Conservation (phyloP, 2,329 filamentous ascomycete genomes). For the Plenodomus lindquistii region DNA sequence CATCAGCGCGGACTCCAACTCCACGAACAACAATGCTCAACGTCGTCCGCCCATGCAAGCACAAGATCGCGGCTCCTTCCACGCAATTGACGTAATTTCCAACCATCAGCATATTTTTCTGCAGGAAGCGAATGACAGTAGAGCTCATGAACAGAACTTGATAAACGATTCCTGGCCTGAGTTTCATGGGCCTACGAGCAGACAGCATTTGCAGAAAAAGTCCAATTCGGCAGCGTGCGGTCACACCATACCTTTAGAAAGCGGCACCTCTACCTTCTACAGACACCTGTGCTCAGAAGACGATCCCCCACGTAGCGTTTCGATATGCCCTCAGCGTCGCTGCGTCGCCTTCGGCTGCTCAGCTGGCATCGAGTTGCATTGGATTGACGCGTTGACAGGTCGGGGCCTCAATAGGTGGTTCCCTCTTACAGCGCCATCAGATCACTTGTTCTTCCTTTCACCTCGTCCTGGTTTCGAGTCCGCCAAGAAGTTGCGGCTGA, state of each 20-base stretch:
- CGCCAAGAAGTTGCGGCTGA: constrained; percentile 62
- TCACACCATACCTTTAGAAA: constrained; percentile 32
- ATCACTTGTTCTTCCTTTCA: constrained; percentile 64
- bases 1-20: no score
- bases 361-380: constrained; percentile 66
- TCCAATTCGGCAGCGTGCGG: background rate
- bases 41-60: constrained; percentile 4
- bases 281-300: constrained; percentile 62
- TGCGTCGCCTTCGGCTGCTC: constrained; percentile 69
- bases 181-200: background rate
- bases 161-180: constrained; percentile 35
- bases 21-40: background rate
- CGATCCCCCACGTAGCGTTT: constrained; percentile 66
- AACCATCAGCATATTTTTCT: constrained; percentile 27
- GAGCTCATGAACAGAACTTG: constrained; percentile 23
- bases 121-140: constrained; percentile 23
- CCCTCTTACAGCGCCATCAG: constrained; percentile 58
- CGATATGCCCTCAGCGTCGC: constrained; percentile 66
- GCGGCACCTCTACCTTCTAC: constrained; percentile 47
- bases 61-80: constrained; percentile 14
- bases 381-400: constrained; percentile 55
- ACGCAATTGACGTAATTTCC: constrained; percentile 32
- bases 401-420: constrained; percentile 61
- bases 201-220: background rate
- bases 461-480: constrained; percentile 57